Conservation (phyloP, 768 basidiomycete species). For the Amanita molliuscula region DNA sequence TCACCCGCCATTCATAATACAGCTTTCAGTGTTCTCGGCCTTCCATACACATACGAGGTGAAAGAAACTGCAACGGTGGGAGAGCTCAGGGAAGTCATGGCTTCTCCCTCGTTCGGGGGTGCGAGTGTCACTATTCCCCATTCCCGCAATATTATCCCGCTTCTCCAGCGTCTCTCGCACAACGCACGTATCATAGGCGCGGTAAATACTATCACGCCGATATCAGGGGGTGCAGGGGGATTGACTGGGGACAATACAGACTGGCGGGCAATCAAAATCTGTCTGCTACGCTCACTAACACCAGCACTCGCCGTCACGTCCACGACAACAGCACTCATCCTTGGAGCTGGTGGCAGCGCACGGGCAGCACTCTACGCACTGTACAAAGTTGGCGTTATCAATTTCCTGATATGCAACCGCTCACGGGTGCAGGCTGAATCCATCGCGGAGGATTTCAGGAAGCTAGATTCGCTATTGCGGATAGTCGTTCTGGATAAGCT, state of each 20-base stretch:
- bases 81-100: conserved; percentile 35
- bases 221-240: conserved; percentile 21
- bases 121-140: conserved; percentile 80
- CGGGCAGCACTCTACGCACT: conserved; percentile 73
- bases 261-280: conserved; percentile 62
- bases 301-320: conserved; percentile 20
- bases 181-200: conserved; percentile 65
- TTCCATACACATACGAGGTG: conserved; percentile 54
- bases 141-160: conserved; percentile 61
- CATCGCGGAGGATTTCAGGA: conserved; percentile 43
- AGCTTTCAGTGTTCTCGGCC: conserved; percentile 50
- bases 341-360: conserved; percentile 74
- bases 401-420: conserved; percentile 65
- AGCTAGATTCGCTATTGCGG: conserved; percentile 30
- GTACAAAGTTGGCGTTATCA: conserved; percentile 43
- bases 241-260: conserved; percentile 77
- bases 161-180: conserved; percentile 53
- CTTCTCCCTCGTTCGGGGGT: conserved; percentile 53
- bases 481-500: conserved; percentile 42
- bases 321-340: conserved; percentile 43
- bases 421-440: conserved; percentile 49
- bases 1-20: conserved; percentile 73
- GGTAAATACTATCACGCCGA: conserved; percentile 63
- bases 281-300: conserved; percentile 23
- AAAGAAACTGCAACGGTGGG: conserved; percentile 45